Evolutionary conservation across 1,284 basidiomycete genomes (phyloP), one percentile per base, ranked within the genome.

Genomic region (Ustilago hordei): DNA sequence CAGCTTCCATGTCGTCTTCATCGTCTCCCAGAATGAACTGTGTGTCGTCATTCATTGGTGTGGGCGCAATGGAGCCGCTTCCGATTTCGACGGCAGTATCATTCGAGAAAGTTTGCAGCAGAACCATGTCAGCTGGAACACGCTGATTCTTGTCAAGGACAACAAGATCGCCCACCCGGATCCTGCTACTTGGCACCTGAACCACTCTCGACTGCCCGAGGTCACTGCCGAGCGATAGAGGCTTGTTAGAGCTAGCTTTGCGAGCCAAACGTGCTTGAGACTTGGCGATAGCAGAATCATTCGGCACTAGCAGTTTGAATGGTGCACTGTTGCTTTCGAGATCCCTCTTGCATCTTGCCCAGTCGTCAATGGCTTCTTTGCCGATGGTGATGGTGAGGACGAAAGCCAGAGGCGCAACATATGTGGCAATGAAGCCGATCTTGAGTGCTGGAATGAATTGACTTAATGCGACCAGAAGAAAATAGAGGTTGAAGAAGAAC

Each of bases 401-500:
- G 82, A 99, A 98, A 0, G 93, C 95, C 6, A 99, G 90, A 0
- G 97, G 97, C 0, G 95, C 95, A 56, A 99, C 91, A 86, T 99
- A 99, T 8, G 97, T 99, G 50, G 93, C 90, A 71, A 99, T 95
- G 85, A 95, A 98, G 12, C 96, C 95, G 93, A 98, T 99, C 88
- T 95, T 96, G 75, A 99, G 90, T 0, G 95, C 93, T 4, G 96
- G 97, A 9, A 99, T 89, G 83, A 99, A 98, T 86, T 99, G 96
- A 35, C 93, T 95, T 4, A 99, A 89, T 0, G 97, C 96, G 15
- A 99, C 97, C 13, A 98, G 91, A 4, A 99, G 90, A 85, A 99
- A 99, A 87, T 99, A 99, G 13, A 99, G 90, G 86, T 99, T 99
- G 91, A 98, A 99, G 89, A 99, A 99, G 89, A 97, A 98, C 87